Evolutionary conservation across 208 protist species (phyloP).

Genomic region (Hexamita inflata): DNA sequence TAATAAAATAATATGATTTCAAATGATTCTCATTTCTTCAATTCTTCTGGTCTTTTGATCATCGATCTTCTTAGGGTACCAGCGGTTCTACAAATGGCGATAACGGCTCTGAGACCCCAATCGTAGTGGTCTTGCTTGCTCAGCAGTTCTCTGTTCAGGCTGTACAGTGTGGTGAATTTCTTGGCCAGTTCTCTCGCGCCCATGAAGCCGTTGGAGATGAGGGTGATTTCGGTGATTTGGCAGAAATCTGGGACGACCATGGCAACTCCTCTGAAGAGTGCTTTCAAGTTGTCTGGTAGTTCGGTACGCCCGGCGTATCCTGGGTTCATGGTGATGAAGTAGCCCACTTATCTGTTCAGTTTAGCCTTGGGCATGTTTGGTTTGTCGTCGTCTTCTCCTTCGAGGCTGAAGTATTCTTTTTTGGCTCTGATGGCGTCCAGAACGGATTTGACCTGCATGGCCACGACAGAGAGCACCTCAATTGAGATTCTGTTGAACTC

Average conservation of each 20-base stretch:
- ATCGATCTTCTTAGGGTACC: constrained; percentile 66
- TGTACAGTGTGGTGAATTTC: constrained; percentile 91
- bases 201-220: constrained; percentile 86
- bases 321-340: constrained; percentile 91
- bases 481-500: constrained; percentile 73
- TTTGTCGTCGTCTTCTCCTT: too few relatives aligned
- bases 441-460: constrained; percentile 86
- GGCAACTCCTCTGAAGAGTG: constrained; percentile 79
- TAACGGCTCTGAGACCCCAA: constrained; percentile 93
- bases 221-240: constrained; percentile 95
- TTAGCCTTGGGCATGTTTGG: too few relatives aligned
- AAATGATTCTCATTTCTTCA: too few relatives aligned
- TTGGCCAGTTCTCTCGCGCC: constrained; percentile 76
- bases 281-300: constrained; percentile 85
- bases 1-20: too few relatives aligned
- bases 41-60: too few relatives aligned
- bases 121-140: constrained; percentile 93
- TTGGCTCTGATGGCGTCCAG: constrained; percentile 81
- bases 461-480: constrained; percentile 88
- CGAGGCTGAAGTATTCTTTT: constrained; percentile 76
- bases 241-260: constrained; percentile 92
- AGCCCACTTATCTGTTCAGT: constrained; percentile 57
- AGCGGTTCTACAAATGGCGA: constrained; percentile 84
- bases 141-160: constrained; percentile 79
- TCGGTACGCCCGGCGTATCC: constrained; percentile 79